phyloP scores from a whole-genome alignment of 768 basidiomycete genomes.

The Rhizopogon vinicolor region DNA sequence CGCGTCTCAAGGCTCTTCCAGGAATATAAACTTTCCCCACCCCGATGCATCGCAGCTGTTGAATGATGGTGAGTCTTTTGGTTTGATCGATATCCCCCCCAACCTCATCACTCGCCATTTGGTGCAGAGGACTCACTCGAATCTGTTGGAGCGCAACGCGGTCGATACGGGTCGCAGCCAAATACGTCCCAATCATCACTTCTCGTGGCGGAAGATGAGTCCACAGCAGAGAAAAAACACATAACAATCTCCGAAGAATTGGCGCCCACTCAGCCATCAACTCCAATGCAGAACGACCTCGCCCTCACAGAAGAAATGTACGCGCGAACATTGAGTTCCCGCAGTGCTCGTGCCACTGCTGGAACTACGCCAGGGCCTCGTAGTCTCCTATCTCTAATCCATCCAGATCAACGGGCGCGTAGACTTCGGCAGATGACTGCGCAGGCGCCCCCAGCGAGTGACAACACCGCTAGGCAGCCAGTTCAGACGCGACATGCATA shows the following conservation, averaged over 20 bases:
- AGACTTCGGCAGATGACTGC: neutral
- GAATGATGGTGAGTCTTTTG: neutral
- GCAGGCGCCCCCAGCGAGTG: neutral
- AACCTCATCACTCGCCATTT: neutral
- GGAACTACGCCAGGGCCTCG: neutral
- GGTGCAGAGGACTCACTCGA: neutral
- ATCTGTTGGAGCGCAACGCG: neutral
- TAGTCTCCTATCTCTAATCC: neutral
- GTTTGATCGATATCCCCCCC: neutral
- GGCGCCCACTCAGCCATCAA: neutral
- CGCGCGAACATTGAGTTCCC: neutral
- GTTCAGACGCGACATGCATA: conserved; percentile 9
- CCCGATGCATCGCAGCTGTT: neutral
- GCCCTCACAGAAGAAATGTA: neutral
- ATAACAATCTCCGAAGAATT: neutral
- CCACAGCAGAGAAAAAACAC: neutral
- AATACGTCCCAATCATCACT: neutral
- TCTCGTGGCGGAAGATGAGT: neutral
- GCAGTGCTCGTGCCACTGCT: neutral
- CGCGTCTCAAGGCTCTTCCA: conserved; percentile 16
- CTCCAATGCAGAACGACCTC: neutral
- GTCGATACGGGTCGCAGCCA: neutral
- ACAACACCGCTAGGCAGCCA: neutral
- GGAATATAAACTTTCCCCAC: conserved; percentile 26
- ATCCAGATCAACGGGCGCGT: neutral